Conservation (phyloP, 1,139 yeast genomes). For the Saccharomyces hybrid region DNA sequence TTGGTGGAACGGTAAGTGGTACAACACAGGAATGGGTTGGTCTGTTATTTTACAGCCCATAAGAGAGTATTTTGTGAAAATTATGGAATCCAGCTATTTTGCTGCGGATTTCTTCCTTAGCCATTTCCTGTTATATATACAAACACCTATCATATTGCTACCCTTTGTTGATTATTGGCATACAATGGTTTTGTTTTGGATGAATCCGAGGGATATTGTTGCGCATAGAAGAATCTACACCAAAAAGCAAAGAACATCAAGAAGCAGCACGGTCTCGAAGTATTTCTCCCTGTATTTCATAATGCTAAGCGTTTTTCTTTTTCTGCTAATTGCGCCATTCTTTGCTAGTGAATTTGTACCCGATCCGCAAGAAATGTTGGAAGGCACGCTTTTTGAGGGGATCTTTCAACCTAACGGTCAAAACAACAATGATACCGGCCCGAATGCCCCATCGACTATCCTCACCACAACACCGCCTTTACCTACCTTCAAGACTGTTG, state of each 20-base stretch:
- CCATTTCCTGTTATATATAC: slow-evolving; percentile 53
- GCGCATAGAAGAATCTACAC: slow-evolving; percentile 39
- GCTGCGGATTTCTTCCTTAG: slow-evolving; percentile 66
- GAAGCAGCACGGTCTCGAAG: slow-evolving; percentile 34
- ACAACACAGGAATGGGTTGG: slow-evolving; percentile 52
- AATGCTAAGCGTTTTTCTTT: slow-evolving; percentile 36
- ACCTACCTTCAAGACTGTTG: slow-evolving; percentile 24
- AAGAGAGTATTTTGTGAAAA: slow-evolving; percentile 62
- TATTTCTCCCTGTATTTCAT: slow-evolving; percentile 41
- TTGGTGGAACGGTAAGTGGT: slow-evolving; percentile 90
- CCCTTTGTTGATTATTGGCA: slow-evolving; percentile 78
- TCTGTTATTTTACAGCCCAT: slow-evolving; percentile 54
- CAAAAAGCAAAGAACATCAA: slow-evolving; percentile 33
- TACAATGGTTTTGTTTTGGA: slow-evolving; percentile 73
- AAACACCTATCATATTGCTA: slow-evolving; percentile 55
- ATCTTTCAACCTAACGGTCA: slow-evolving; percentile 52
- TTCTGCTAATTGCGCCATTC: slow-evolving; percentile 40
- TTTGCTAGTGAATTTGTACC: slow-evolving; percentile 29
- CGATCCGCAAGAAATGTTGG: slow-evolving; percentile 16
- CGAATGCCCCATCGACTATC: slow-evolving; percentile 29
- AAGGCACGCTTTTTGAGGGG: slow-evolving; percentile 28
- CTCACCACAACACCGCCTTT: slow-evolving; percentile 26
- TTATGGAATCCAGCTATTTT: slow-evolving; percentile 60
- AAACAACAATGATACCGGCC: slow-evolving; percentile 57
- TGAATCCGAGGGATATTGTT: slow-evolving; percentile 52